Base-by-base conservation (phyloP, 371 early-diverging fungal genomes). In the Neoconidiobolus thromboides region DNA sequence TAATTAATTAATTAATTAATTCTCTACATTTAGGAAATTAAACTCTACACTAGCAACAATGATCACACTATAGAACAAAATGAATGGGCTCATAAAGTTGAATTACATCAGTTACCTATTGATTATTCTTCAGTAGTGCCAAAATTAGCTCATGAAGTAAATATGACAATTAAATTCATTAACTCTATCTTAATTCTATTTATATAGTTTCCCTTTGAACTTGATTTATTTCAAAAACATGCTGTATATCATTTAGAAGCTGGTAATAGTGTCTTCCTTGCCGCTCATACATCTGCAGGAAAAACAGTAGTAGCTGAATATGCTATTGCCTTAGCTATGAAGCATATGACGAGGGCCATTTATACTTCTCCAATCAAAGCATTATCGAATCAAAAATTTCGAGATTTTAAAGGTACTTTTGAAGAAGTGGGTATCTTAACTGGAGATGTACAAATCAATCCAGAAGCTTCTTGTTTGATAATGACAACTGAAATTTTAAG, bases 361-460 rank as follows among this genome's bases (percentile, higher is more conserved):
- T 99, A 99, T 69, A 99, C 99, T 1, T 93, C 95, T 36, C 99
- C 99, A 6, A 98, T 99, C 69, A 99, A 99, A 71, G 98, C 99
- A 2, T 76, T 99, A 37, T 89, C 90, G 40, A 99, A 99, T 68
- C 99, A 99, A 78, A 99, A 99, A 74, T 99, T 91, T 71, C 81
- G 92, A 51, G 99, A 99, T 70, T 99, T 99, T 68, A 80, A 85
- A 60, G 70, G 76, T 15, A 85, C 86, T 1, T 98, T 91, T 76
- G 86, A 83, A 54, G 83, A 83, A 47, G 46, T 46, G 9, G 99
- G 99, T 43, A 93, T 99, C 54, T 72, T 99, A 36, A 99, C 99
- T 0, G 99, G 99, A 39, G 99, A 99, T 74, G 91, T 98, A 6
- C 98, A 98, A 71, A 94, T 99, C 63, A 81, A 86, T 38, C 93